Base-by-base conservation (phyloP, 768 basidiomycete species). In the Flagelloscypha sp. region DNA sequence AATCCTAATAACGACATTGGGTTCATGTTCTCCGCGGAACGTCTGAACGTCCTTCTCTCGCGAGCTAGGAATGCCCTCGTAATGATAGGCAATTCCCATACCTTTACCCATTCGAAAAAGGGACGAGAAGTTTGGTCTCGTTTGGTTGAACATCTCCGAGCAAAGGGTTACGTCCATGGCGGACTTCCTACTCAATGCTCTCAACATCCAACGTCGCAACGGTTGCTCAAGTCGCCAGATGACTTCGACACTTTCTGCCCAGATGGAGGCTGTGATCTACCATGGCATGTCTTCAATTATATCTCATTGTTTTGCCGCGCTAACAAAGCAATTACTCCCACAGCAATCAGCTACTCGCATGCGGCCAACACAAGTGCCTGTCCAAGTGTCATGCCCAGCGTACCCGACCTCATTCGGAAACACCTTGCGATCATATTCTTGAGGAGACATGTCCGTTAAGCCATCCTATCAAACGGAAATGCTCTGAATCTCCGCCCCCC, bases 1-100 rank as follows among this genome's bases (percentile, higher is more conserved):
- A 82, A 84, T 39, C 5, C 56, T 0, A 38, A 53, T 0, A 48
- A 65, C 32, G 69, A 75, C 37, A 83, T 84, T 16, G 80, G 82
- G 1, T 84, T 84, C 56, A 81, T 84, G 79, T 69, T 55, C 22
- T 65, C 80, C 3, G 71, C 76, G 0, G 78, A 84, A 52, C 72
- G 81, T 15, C 57, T 84, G 16, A 84, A 81, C 35, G 81, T 84
- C 6, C 59, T 84, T 0, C 58, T 84, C 11, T 84, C 81, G 3
- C 72, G 82, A 10, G 76, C 81, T 10, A 69, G 81, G 1, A 57
- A 82, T 46, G 76, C 66, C 0, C 56, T 81, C 12, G 74, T 84
- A 36, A 63, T 84, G 51, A 64, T 84, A 9, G 81, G 82, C 1
- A 81, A 83, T 40, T 56, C 68, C 0, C 42, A 63, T 5, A 84